These are phyloP conservation scores for Myxozyma sirexii DNA, from an alignment of 805 yeast genomes.

Conservation along the genomic window DNA sequence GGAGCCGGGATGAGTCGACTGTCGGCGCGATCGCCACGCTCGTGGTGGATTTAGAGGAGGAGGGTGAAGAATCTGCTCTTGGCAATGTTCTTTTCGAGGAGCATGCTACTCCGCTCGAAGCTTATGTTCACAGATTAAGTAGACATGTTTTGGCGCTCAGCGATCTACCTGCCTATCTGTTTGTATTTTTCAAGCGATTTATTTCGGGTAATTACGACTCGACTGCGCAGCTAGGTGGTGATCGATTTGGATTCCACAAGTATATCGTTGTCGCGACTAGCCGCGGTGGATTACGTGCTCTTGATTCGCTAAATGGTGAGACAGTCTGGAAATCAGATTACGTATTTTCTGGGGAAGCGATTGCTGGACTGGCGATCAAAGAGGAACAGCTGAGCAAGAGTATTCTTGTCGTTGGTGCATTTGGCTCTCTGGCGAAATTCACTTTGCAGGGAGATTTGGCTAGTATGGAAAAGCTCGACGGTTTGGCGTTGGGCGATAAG, in stretches of 20 bases:
- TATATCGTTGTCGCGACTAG: conserved; percentile 39
- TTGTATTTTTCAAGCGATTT: conserved; percentile 16
- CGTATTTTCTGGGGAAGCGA: conserved; percentile 15
- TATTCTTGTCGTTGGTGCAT: conserved; percentile 18
- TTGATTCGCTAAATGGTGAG: conserved; percentile 39
- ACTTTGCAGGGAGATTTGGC: conserved; percentile 15
- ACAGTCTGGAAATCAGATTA: conserved; percentile 36
- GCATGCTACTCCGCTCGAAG: conserved; percentile 36
- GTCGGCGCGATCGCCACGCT: conserved; percentile 35
- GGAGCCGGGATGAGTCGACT: conserved; percentile 41
- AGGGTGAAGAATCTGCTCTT: conserved; percentile 34
- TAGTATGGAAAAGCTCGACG: background rate
- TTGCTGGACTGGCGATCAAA: conserved; percentile 19
- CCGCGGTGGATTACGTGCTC: conserved; percentile 39
- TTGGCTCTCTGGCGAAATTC: conserved; percentile 16
- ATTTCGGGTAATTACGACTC: conserved; percentile 29
- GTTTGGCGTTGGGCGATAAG: conserved; percentile 21
- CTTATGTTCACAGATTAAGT: conserved; percentile 37
- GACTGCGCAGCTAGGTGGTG: conserved; percentile 20
- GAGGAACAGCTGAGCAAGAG: background rate
- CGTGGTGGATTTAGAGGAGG: conserved; percentile 39
- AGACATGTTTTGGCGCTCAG: conserved; percentile 38
- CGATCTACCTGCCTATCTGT: conserved; percentile 23
- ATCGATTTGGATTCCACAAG: conserved; percentile 43
- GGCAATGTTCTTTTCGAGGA: conserved; percentile 40